Evolutionary conservation across 805 yeast genomes (phyloP), one percentile per base, ranked within the genome.

Genomic region (Hemisphaericaspora nanyangensis): DNA sequence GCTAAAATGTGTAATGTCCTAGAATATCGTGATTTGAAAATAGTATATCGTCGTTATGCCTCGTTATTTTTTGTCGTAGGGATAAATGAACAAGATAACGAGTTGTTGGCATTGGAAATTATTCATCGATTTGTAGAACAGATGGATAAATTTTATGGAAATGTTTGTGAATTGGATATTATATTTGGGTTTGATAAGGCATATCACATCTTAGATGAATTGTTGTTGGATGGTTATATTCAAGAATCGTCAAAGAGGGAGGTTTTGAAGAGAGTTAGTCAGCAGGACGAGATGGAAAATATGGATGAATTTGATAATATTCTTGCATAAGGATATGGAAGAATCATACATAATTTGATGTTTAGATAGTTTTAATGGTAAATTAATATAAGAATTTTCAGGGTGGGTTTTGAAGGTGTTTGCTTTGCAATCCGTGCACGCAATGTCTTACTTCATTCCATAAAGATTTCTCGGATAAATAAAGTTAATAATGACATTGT

Each of bases 181-280:
- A 93, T 93, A 35, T 93, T 93, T 75, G 93, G 95, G 55, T 93
- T 93, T 65, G 86, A 85, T 51, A 85, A 86, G 56, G 97, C 98
- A 0, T 93, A 93, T 60, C 85, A 87, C 61, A 83, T 93, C 10
- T 68, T 93, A 47, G 96, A 93, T 60, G 99, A 93, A 59, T 69
- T 93, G 49, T 62, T 93, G 35, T 74, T 91, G 35, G 96, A 90
- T 49, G 99, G 99, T 0, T 81, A 83, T 35, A 61, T 93, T 16
- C 85, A 85, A 47, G 99, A 93, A 56, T 76, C 87, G 31, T 82
- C 91, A 11, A 80, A 82, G 49, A 76, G 79, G 39, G 96, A 86
- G 52, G 88, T 89, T 2, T 63, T 91, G 46, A 74, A 81, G 45
- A 70, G 85, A 40, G 84, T 93, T 1, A 76, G 78, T 5, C 87